Evolutionary conservation across 768 basidiomycete genomes (phyloP).

Genomic region (Naganishia kalamii): DNA sequence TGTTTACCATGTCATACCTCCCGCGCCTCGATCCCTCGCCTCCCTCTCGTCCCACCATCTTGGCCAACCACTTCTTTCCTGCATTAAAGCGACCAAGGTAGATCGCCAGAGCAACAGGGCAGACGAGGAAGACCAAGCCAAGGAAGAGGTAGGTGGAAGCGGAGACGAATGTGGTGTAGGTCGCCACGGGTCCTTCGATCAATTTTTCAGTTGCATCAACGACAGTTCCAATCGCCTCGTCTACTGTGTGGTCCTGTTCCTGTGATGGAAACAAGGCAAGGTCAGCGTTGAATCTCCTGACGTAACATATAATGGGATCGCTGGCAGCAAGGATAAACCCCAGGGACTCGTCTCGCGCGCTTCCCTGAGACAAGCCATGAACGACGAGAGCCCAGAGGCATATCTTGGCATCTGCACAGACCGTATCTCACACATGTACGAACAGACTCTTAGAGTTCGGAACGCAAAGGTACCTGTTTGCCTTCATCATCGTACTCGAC

Average conservation of each 20-base stretch:
- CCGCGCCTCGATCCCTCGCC: background rate
- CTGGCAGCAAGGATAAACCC: background rate
- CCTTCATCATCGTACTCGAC: conserved; percentile 53
- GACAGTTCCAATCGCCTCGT: background rate
- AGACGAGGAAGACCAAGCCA: background rate
- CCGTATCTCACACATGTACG: conserved; percentile 13
- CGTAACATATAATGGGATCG: background rate
- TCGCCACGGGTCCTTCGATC: background rate
- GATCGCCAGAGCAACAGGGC: background rate
- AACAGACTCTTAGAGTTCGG: conserved; percentile 67
- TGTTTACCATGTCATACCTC: conserved; percentile 8
- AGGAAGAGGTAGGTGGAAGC: conserved; percentile 7
- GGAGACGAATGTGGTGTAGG: background rate
- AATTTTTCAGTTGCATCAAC: conserved; percentile 3
- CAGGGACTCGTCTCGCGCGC: background rate
- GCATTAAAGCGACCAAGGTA: background rate
- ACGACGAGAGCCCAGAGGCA: too few relatives aligned
- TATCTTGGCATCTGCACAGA: conserved; percentile 4
- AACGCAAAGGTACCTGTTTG: conserved; percentile 86
- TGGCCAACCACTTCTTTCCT: background rate
- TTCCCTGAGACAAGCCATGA: background rate
- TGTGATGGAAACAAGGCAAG: background rate
- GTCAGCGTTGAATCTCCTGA: background rate
- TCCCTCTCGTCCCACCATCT: background rate
- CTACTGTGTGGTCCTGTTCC: background rate